These are phyloP conservation scores for Teratosphaeriaceae sp. DNA, from an alignment of 2,329 filamentous ascomycete species.

Conservation along the genomic window DNA sequence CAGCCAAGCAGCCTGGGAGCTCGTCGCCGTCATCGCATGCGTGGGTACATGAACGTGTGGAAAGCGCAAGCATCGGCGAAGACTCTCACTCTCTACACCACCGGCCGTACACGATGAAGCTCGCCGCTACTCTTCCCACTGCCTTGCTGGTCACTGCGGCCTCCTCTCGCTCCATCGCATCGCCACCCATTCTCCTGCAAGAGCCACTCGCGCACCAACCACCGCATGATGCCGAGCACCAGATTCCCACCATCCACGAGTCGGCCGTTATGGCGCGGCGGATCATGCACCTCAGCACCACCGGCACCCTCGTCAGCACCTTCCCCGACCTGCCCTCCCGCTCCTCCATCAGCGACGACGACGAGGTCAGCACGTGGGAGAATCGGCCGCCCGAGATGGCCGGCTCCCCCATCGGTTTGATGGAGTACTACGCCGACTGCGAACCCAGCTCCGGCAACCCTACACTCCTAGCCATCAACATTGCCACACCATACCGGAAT, in stretches of 20 bases:
- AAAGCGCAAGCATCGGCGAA: too few relatives aligned
- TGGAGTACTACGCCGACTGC: constrained; percentile 91
- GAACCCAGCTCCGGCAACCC: constrained; percentile 59
- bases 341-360: constrained; percentile 23
- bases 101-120: neutral
- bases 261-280: constrained; percentile 86
- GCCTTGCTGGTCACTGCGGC: too few relatives aligned
- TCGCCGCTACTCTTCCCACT: too few relatives aligned
- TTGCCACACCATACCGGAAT: constrained; percentile 86
- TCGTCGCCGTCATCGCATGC: too few relatives aligned
- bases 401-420: constrained; percentile 71
- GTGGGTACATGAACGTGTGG: too few relatives aligned
- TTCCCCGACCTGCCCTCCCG: constrained; percentile 53
- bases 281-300: constrained; percentile 70
- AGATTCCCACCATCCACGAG: constrained; percentile 72
- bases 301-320: constrained; percentile 75
- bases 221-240: constrained; percentile 18
- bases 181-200: neutral
- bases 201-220: constrained; percentile 1
- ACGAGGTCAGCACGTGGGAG: constrained; percentile 28
- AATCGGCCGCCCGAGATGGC: constrained; percentile 56
- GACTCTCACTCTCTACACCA: too few relatives aligned
- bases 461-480: constrained; percentile 77
- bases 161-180: neutral
- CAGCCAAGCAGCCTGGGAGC: too few relatives aligned